Evolutionary conservation across 805 yeast genomes (phyloP).

Genomic region (Metschnikowia orientalis): DNA sequence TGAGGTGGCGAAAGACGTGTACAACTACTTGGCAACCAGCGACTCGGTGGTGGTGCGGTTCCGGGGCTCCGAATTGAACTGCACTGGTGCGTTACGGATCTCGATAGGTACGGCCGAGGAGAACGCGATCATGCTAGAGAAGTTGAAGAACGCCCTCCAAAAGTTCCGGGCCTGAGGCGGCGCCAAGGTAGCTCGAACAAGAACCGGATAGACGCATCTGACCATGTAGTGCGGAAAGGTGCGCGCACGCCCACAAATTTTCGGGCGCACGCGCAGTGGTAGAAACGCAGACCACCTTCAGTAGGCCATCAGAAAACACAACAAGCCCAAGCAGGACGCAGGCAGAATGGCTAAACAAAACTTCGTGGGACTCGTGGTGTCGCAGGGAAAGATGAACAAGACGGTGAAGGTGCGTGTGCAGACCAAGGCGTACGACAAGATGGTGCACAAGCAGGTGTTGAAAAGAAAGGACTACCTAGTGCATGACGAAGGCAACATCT

Average conservation of each 20-base stretch:
- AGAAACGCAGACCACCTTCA: conserved; percentile 2
- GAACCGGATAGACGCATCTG: not conserved
- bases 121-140: conserved; percentile 52
- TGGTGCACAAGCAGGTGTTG: conserved; percentile 69
- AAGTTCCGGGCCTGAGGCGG: conserved; percentile 15
- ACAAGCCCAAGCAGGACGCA: too few species aligned
- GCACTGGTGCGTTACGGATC: conserved; percentile 81
- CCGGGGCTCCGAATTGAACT: conserved; percentile 87
- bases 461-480: conserved; percentile 81
- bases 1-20: conserved; percentile 60
- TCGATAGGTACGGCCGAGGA: conserved; percentile 84
- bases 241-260: conserved; percentile 7
- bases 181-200: too few species aligned
- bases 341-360: conserved; percentile 94
- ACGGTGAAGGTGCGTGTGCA: conserved; percentile 91
- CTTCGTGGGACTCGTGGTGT: conserved; percentile 86
- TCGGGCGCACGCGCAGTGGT: too few species aligned
- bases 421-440: conserved; percentile 65
- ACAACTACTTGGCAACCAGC: conserved; percentile 64
- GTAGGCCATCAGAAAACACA: not conserved
- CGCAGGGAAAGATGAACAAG: conserved; percentile 94
- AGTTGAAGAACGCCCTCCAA: conserved; percentile 32
- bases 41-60: conserved; percentile 82
- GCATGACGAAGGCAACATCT: conserved; percentile 88
- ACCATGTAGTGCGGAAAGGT: not conserved